Percentiles rank a stretch among this genome's conserved stretches.
Evolutionary conservation across 2,329 filamentous ascomycete species (phyloP).

Genomic region (Dichotomopilus funicola): DNA sequence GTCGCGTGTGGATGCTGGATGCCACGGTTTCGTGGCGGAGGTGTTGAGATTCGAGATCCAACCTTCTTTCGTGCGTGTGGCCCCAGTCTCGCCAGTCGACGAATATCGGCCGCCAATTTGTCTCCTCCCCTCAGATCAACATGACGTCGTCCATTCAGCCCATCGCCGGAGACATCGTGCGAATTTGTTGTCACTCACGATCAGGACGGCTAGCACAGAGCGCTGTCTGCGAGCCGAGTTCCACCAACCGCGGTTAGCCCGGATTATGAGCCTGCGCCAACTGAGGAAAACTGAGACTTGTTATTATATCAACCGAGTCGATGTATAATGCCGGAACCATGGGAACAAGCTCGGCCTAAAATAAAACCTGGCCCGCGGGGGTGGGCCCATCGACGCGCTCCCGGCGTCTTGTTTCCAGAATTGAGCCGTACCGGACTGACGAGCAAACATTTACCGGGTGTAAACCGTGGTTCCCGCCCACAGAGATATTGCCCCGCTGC

Average conservation of each 20-base stretch:
- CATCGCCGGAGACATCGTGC: background rate
- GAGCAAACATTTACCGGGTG: background rate
- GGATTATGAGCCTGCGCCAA: too few relatives aligned
- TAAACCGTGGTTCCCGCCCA: background rate
- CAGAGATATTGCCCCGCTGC: too few relatives aligned
- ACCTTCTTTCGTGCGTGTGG: background rate
- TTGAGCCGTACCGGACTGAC: conserved; percentile 1
- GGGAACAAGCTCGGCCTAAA: conserved; percentile 4
- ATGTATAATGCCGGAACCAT: conserved; percentile 17
- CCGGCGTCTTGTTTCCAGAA: background rate
- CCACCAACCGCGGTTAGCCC: too few relatives aligned
- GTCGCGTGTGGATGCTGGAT: background rate
- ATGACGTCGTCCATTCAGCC: conserved; percentile 4
- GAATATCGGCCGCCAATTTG: background rate
- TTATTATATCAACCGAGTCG: too few relatives aligned
- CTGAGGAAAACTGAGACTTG: too few relatives aligned
- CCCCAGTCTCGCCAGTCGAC: too few relatives aligned
- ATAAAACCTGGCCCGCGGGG: background rate
- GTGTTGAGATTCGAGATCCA: background rate
- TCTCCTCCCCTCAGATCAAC: background rate
- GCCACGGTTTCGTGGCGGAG: too few relatives aligned
- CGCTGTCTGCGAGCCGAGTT: too few relatives aligned
- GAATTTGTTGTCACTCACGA: too few relatives aligned
- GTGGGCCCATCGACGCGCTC: background rate
- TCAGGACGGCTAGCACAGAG: too few relatives aligned